Evolutionary conservation across 176 grass and related monocot species (phyloP).

Genomic region (Thinopyrum elongatum): DNA sequence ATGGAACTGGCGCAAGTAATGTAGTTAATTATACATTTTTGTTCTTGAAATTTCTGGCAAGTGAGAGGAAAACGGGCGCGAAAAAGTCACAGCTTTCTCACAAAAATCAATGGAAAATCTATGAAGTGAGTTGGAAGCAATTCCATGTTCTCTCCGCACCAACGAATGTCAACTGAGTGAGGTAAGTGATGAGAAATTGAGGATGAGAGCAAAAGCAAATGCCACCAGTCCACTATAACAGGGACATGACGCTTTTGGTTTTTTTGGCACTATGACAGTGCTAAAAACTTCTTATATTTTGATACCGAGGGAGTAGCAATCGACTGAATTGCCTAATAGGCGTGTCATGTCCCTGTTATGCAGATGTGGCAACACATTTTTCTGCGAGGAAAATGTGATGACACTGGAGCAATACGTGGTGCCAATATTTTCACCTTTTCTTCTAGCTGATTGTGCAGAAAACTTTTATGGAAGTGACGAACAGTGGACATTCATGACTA

Average conservation of each 20-base stretch:
- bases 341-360: conserved; percentile 19
- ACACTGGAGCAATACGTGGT: neutral
- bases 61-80: neutral
- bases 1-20: conserved; percentile 26
- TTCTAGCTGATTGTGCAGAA: neutral
- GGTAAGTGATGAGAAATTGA: conserved; percentile 41
- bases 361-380: neutral
- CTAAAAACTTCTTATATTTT: no score
- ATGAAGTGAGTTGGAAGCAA: conserved; percentile 54
- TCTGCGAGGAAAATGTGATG: neutral
- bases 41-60: neutral
- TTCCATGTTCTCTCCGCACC: conserved; percentile 36
- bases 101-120: conserved; percentile 35
- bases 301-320: neutral
- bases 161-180: conserved; percentile 47
- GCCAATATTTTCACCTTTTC: neutral
- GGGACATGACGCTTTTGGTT: no score
- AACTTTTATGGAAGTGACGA: neutral
- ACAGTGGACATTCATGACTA: neutral
- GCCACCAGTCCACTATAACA: conserved; percentile 13
- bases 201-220: conserved; percentile 28
- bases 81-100: conserved; percentile 31
- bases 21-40: neutral
- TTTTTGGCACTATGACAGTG: no score
- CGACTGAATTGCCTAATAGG: neutral